Percentiles rank a stretch among this genome's conserved stretches.
Evolutionary conservation across 169 alveolate genomes (phyloP).

Genomic region (Toxoplasma gondii): DNA sequence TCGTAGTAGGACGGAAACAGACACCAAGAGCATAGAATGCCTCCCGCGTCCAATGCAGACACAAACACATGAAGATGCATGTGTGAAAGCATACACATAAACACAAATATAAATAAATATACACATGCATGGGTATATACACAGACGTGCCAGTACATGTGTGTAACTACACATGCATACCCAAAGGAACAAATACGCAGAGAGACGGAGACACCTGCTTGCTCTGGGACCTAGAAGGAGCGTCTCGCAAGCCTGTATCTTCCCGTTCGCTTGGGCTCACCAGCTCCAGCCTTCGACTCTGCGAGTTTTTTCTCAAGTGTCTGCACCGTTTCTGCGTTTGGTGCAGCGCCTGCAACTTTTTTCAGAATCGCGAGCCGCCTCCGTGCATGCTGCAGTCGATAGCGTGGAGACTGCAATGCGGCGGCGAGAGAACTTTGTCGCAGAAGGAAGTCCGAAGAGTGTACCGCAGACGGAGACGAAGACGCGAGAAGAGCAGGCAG

Average conservation of each 20-base stretch:
- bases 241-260: too few species aligned
- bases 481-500: conserved; percentile 45
- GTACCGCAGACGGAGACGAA: conserved; percentile 22
- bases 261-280: too few species aligned
- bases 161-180: too few species aligned
- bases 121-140: background rate
- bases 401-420: conserved; percentile 61
- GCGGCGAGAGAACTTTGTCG: conserved; percentile 57
- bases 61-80: background rate
- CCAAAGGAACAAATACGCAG: too few species aligned
- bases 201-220: too few species aligned
- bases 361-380: background rate
- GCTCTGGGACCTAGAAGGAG: too few species aligned
- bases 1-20: too few species aligned
- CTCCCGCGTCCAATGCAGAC: background rate
- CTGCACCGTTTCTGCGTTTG: background rate
- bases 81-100: background rate
- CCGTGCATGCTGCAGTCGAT: conserved; percentile 43
- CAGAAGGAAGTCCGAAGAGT: background rate
- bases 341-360: background rate
- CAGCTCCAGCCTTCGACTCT: background rate
- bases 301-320: background rate
- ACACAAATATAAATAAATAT: too few species aligned
- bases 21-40: too few species aligned
- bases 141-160: background rate